These are phyloP conservation scores for Chalaropsis thielavioides DNA, from an alignment of 2,329 filamentous ascomycete species.

Conservation along the genomic window DNA sequence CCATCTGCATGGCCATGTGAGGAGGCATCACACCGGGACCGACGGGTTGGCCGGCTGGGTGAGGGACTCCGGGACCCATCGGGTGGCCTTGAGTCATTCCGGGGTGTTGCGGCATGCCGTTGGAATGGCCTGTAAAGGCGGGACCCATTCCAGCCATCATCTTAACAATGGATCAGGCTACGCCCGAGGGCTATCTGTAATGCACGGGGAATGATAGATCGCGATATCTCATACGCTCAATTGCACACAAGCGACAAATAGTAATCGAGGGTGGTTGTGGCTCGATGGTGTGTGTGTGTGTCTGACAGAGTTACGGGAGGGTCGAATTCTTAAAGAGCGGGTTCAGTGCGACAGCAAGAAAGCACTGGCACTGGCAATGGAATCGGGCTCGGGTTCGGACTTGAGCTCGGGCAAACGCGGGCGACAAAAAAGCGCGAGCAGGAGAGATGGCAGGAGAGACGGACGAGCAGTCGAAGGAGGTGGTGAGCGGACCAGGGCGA, in stretches of 20 bases:
- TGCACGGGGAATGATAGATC: background rate
- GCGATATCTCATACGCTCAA: background rate
- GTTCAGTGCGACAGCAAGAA: background rate
- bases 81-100: constrained; percentile 49
- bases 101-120: constrained; percentile 55
- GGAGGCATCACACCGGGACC: constrained; percentile 51
- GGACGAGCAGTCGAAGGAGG: background rate
- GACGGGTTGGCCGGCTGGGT: constrained; percentile 50
- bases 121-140: constrained; percentile 52
- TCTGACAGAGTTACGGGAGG: background rate
- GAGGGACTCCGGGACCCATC: constrained; percentile 47
- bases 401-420: constrained; percentile 8
- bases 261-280: background rate
- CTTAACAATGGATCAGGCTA: constrained; percentile 21
- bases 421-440: constrained; percentile 18
- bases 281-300: background rate
- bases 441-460: background rate
- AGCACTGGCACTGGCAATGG: background rate
- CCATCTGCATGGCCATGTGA: constrained; percentile 53
- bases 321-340: background rate
- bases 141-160: constrained; percentile 61
- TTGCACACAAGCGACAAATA: background rate
- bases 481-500: background rate
- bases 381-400: background rate
- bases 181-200: background rate